phyloP scores from a whole-genome alignment of 768 basidiomycete genomes.

The Termitomyces titanicus region DNA sequence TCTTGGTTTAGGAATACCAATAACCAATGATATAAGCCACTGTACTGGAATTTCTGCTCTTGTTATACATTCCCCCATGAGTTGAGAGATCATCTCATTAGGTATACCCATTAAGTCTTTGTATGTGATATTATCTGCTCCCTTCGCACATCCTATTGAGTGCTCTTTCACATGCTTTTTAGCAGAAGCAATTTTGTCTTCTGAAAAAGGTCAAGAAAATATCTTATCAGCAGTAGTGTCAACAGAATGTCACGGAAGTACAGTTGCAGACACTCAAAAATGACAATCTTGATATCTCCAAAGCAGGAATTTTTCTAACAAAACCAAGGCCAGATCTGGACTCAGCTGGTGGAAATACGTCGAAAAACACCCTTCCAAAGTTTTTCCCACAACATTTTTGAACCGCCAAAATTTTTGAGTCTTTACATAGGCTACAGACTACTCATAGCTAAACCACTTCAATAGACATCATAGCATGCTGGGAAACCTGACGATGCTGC shows the following conservation, averaged over 20 bases:
- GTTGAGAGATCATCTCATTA: neutral
- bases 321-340: no score
- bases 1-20: neutral
- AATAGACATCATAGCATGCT: no score
- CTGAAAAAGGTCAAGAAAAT: neutral
- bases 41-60: neutral
- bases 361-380: no score
- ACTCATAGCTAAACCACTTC: no score
- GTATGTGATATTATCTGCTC: neutral
- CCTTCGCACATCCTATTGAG: neutral
- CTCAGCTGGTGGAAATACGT: no score
- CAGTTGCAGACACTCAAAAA: no score
- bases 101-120: neutral
- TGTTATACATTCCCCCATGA: neutral
- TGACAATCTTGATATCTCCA: no score
- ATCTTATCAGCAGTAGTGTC: neutral
- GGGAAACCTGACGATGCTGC: no score
- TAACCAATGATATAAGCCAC: conserved; percentile 1
- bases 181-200: neutral
- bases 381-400: no score
- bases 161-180: neutral
- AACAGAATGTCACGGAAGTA: neutral
- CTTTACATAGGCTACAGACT: no score
- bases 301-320: no score
- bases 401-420: no score